Conservation (phyloP, 1,284 basidiomycete genomes). For the Gomphus bonarii region DNA sequence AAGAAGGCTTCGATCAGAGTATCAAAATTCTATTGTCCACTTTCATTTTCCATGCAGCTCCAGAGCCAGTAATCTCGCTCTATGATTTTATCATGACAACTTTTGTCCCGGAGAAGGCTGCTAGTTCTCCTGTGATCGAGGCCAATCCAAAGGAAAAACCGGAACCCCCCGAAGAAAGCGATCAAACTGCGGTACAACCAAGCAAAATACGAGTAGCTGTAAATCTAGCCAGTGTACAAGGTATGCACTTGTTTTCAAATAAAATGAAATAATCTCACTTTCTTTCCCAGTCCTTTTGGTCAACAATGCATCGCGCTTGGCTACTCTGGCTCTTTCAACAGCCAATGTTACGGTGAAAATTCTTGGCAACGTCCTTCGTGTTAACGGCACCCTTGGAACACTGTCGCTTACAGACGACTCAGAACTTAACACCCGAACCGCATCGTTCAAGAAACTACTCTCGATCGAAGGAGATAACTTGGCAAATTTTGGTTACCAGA, state of each 20-base stretch:
- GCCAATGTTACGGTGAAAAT: conserved; percentile 83
- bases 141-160: conserved; percentile 2
- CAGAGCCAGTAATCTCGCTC: conserved; percentile 84
- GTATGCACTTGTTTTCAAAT: conserved; percentile 30
- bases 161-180: not conserved
- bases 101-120: conserved; percentile 52
- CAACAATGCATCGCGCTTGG: conserved; percentile 64
- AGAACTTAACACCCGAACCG: conserved; percentile 36
- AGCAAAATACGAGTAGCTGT: conserved; percentile 79
- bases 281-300: conserved; percentile 62
- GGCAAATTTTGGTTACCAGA: conserved; percentile 93
- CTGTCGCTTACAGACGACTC: conserved; percentile 81
- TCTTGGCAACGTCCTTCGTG: conserved; percentile 63
- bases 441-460: conserved; percentile 80
- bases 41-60: conserved; percentile 82
- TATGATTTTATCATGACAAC: conserved; percentile 99
- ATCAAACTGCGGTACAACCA: conserved; percentile 9
- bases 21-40: conserved; percentile 89
- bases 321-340: conserved; percentile 85
- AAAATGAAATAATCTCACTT: conserved; percentile 10
- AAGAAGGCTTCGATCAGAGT: conserved; percentile 84
- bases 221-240: conserved; percentile 81
- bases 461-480: conserved; percentile 95
- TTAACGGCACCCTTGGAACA: conserved; percentile 81
- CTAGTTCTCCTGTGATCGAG: conserved; percentile 10